A percentile compares a stretch with the other conserved stretches of the same genome.
phyloP scores from a whole-genome alignment of 305 asterid genomes.

The Plantago lanceolata region DNA sequence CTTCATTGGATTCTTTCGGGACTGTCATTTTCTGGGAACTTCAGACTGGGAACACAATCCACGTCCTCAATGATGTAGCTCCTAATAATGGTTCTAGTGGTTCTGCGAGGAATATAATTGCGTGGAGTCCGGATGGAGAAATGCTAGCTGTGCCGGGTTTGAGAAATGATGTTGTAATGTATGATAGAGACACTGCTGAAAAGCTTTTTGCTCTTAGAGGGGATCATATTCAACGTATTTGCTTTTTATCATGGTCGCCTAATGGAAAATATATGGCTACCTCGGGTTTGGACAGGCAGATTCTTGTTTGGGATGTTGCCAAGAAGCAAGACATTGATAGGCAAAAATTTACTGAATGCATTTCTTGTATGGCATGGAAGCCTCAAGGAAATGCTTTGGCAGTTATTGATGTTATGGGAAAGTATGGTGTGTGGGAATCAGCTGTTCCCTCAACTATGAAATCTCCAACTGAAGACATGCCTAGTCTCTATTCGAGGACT shows the following conservation, averaged over 20 bases:
- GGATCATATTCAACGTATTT: slow-evolving; percentile 75
- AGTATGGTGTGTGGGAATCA: slow-evolving; percentile 88
- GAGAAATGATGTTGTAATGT: slow-evolving; percentile 89
- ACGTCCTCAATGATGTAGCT: slow-evolving; percentile 74
- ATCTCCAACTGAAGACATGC: slow-evolving; percentile 91
- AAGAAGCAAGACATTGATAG: slow-evolving; percentile 88
- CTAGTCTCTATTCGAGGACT: slow-evolving; percentile 44
- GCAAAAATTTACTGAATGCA: slow-evolving; percentile 73
- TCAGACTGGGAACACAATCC: slow-evolving; percentile 70
- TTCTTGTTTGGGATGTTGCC: slow-evolving; percentile 88
- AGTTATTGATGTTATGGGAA: slow-evolving; percentile 78
- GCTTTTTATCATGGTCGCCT: slow-evolving; percentile 95
- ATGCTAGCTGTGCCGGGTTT: slow-evolving; percentile 89
- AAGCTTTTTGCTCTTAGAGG: slow-evolving; percentile 75
- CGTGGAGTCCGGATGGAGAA: slow-evolving; percentile 98
- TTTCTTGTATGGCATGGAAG: slow-evolving; percentile 89
- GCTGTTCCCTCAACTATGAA: slow-evolving; percentile 85
- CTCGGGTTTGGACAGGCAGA: slow-evolving; percentile 78
- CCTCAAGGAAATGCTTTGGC: slow-evolving; percentile 93
- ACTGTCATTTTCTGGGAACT: slow-evolving; percentile 92
- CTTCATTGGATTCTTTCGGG: slow-evolving; percentile 86
- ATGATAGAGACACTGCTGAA: slow-evolving; percentile 97
- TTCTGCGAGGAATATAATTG: slow-evolving; percentile 55
- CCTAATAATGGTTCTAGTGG: slow-evolving; percentile 60
- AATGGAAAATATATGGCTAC: slow-evolving; percentile 97